These are phyloP conservation scores for Lachnellula cervina DNA, from an alignment of 2,329 filamentous ascomycete genomes.

Conservation along the genomic window DNA sequence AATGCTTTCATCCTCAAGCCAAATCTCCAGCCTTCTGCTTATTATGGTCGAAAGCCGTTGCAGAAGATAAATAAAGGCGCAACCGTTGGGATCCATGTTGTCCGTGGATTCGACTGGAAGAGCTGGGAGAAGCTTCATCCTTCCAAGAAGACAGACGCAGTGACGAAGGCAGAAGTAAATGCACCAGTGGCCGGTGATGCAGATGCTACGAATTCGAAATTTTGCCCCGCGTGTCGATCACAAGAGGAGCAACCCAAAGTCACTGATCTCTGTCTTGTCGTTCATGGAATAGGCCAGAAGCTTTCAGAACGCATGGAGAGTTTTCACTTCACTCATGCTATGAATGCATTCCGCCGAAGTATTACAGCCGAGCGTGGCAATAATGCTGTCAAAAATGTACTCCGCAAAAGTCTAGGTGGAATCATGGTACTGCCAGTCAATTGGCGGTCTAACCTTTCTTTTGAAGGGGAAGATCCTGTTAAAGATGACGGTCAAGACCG, in stretches of 20 bases:
- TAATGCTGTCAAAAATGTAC: constrained; percentile 66
- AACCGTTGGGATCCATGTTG: constrained; percentile 79
- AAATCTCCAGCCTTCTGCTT: constrained; percentile 75
- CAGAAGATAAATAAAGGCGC: constrained; percentile 74
- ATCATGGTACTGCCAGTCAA: constrained; percentile 94
- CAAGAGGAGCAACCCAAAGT: constrained; percentile 64
- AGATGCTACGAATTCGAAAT: constrained; percentile 11
- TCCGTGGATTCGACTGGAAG: constrained; percentile 78
- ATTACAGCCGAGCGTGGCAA: constrained; percentile 79
- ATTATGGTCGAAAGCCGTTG: constrained; percentile 76
- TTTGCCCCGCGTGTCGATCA: constrained; percentile 56
- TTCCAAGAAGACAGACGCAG: constrained; percentile 27
- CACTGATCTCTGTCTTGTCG: constrained; percentile 83
- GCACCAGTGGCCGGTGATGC: constrained; percentile 15
- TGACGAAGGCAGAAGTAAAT: constrained; percentile 29
- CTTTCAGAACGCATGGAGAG: constrained; percentile 91
- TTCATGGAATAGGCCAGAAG: constrained; percentile 96
- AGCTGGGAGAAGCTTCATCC: constrained; percentile 69
- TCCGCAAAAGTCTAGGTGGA: constrained; percentile 74
- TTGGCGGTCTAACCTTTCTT: constrained; percentile 83
- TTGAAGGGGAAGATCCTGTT: constrained; percentile 71
- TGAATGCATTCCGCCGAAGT: constrained; percentile 82
- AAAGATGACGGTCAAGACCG: constrained; percentile 47
- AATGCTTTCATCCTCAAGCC: constrained; percentile 84
- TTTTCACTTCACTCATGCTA: constrained; percentile 94